phyloP scores from a whole-genome alignment of 495 filamentous ascomycete species.

The Aspergillus homomorphus region DNA sequence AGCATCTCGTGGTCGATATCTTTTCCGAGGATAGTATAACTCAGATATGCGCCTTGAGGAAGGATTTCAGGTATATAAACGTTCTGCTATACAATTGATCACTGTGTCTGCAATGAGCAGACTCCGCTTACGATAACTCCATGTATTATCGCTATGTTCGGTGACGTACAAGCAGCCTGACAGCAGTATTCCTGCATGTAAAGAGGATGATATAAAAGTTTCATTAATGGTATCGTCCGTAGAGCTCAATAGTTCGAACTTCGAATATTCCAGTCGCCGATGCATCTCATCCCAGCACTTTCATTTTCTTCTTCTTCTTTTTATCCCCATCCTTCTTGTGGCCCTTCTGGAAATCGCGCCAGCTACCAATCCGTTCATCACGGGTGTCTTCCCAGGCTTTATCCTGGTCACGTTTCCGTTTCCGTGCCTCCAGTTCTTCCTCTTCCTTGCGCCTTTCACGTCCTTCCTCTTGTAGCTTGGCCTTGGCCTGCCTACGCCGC shows the following conservation, averaged over 20 bases:
- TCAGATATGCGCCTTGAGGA: no score
- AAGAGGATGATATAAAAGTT: background rate
- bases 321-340: constrained; percentile 50
- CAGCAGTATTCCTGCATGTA: background rate
- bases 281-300: constrained; percentile 59
- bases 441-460: constrained; percentile 83
- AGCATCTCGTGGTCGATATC: no score
- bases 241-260: no score
- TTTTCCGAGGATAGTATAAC: no score
- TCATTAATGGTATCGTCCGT: background rate
- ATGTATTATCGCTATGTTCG: no score
- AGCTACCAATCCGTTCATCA: constrained; percentile 88
- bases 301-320: constrained; percentile 92
- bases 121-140: background rate
- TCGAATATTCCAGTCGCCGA: background rate
- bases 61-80: no score
- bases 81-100: no score
- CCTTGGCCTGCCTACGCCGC: constrained; percentile 80
- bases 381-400: constrained; percentile 90
- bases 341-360: constrained; percentile 86
- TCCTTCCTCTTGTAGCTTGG: constrained; percentile 94
- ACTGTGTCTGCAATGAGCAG: no score
- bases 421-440: constrained; percentile 80
- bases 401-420: constrained; percentile 90
- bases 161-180: background rate